phyloP scores from a whole-genome alignment of 1,284 basidiomycete genomes.

The Pseudozyma sp. region DNA sequence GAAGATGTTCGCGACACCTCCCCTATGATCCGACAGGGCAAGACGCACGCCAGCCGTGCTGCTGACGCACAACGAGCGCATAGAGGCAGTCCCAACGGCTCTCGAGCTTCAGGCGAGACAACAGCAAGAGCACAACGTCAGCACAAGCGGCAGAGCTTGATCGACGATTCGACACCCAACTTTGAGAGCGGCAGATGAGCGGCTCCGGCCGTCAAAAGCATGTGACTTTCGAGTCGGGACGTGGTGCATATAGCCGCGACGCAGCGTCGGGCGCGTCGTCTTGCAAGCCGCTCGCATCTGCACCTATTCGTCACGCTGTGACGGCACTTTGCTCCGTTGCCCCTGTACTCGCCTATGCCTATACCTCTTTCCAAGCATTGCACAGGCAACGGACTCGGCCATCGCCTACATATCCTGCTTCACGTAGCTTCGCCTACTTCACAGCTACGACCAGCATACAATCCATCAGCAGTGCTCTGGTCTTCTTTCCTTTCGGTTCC shows the following conservation, averaged over 20 bases:
- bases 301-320: background rate
- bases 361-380: conserved; percentile 5
- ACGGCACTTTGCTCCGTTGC: background rate
- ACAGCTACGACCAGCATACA: conserved; percentile 5
- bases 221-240: conserved; percentile 4
- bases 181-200: conserved; percentile 25
- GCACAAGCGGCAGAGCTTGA: conserved; percentile 44
- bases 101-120: conserved; percentile 17
- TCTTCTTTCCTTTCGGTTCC: background rate
- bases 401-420: too few relatives aligned
- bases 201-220: background rate
- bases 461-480: background rate
- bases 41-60: conserved; percentile 13
- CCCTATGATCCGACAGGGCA: conserved; percentile 47
- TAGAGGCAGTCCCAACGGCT: conserved; percentile 6
- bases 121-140: conserved; percentile 28
- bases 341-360: background rate
- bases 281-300: background rate
- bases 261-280: background rate
- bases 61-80: background rate
- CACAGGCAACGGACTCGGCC: background rate
- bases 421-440: background rate
- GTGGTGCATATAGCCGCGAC: conserved; percentile 7
- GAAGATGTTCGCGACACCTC: conserved; percentile 34
- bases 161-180: conserved; percentile 34